Evolutionary conservation across 2,329 filamentous ascomycete genomes (phyloP), one percentile per base, ranked within the genome.

Genomic region (Neurospora sp.): DNA sequence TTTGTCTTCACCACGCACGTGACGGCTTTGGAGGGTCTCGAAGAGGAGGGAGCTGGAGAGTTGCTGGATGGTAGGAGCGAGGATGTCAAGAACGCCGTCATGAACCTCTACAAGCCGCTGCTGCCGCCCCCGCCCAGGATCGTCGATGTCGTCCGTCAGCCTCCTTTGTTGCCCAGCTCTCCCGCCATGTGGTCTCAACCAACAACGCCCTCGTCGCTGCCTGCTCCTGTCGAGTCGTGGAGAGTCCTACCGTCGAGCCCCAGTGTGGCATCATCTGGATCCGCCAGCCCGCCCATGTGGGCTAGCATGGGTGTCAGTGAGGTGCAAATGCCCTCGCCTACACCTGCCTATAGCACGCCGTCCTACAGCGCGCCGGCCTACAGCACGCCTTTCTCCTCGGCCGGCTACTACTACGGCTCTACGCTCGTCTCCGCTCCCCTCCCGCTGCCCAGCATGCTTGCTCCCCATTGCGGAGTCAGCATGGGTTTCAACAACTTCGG

Each of bases 11-110:
- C 93, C 78, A 94, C 95, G 17, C 89, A 92, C 77, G 93, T 93
- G 74, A 90, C 91, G 72, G 96, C 94, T 66, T 87, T 99, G 69
- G 96, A 99, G 82, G 96, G 96, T 70, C 86, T 98, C 74, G 96
- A 99, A 84, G 96, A 98, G 83, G 95, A 97, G 77, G 96, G 96
- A 72, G 92, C 92, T 67, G 96, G 96, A 73, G 96, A 99, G 83
- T 86, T 99, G 74, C 89, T 98, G 72, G 91, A 91, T 78, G 94
- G 94, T 74, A 92, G 93, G 83, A 93, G 93, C 78, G 93, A 97
- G 75, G 93, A 97, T 76, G 95, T 97, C 81, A 97, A 97, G 87
- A 89, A 85, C 77, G 90, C 88, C 79, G 91, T 99, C 82, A 87
- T 92, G 84, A 88, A 86, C 76, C 86, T 98, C 78, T 93, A 97